Evolutionary conservation across 1,139 yeast genomes (phyloP).

Genomic region (Diutina pseudorugosa): DNA sequence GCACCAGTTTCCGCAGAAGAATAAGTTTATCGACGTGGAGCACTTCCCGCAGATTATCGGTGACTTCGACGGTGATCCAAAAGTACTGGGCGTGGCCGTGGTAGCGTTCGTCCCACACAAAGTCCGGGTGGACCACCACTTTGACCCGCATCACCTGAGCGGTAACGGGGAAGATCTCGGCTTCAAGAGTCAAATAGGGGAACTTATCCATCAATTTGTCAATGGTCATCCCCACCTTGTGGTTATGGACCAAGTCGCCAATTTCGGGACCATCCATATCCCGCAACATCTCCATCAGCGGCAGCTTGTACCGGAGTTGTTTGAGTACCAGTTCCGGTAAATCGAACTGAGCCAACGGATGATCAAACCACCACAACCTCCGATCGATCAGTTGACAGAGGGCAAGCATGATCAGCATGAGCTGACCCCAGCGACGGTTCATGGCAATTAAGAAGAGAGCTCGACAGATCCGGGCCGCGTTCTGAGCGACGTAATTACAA

Average conservation of each 20-base stretch:
- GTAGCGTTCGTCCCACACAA: constrained; percentile 67
- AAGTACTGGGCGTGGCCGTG: constrained; percentile 84
- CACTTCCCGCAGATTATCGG: constrained; percentile 52
- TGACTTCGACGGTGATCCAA: constrained; percentile 88
- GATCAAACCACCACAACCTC: constrained; percentile 82
- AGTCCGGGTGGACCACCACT: constrained; percentile 59
- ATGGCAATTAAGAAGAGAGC: constrained; percentile 81
- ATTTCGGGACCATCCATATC: constrained; percentile 67
- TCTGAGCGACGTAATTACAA: constrained; percentile 88
- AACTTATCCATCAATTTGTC: constrained; percentile 55
- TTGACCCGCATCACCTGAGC: constrained; percentile 76
- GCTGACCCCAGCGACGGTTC: constrained; percentile 80
- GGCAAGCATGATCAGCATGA: constrained; percentile 61
- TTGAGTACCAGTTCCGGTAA: constrained; percentile 56
- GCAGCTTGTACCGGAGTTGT: constrained; percentile 50
- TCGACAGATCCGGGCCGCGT: constrained; percentile 83
- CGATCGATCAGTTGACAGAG: constrained; percentile 81
- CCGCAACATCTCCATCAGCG: constrained; percentile 58
- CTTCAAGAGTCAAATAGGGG: constrained; percentile 61
- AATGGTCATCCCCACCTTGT: constrained; percentile 54
- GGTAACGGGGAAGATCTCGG: constrained; percentile 88
- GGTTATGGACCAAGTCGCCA: constrained; percentile 83
- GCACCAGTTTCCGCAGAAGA: constrained; percentile 45
- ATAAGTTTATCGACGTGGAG: constrained; percentile 77
- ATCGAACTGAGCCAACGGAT: constrained; percentile 82